Conservation (phyloP, 2,329 filamentous ascomycete species). For the Fusarium albosuccineum region DNA sequence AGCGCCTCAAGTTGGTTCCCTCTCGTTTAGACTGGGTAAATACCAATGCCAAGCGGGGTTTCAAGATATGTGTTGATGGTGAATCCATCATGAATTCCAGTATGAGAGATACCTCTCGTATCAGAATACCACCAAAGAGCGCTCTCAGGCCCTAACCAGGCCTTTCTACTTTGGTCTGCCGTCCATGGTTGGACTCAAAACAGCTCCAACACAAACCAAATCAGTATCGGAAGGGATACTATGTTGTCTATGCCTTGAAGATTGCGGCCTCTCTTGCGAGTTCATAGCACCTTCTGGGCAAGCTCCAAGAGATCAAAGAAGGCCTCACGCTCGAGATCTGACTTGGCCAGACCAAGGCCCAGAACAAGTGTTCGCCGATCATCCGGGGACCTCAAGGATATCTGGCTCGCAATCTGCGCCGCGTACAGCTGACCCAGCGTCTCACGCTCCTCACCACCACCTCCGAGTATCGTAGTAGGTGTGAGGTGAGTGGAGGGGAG, state of each 20-base stretch:
- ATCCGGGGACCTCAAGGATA: constrained; percentile 77
- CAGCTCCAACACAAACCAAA: no score
- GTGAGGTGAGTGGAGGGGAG: constrained; percentile 87
- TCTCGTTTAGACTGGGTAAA: no score
- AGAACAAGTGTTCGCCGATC: constrained; percentile 72
- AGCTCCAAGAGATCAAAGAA: constrained; percentile 77
- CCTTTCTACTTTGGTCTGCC: no score
- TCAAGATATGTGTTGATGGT: no score
- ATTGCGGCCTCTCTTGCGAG: background rate
- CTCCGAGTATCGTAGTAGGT: constrained; percentile 88
- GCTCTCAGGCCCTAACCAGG: no score
- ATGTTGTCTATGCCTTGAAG: background rate
- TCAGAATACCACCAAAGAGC: no score
- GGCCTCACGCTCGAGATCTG: constrained; percentile 64
- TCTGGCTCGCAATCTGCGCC: constrained; percentile 86
- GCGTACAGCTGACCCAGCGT: constrained; percentile 89
- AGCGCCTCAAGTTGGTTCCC: no score
- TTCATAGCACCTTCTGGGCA: constrained; percentile 68
- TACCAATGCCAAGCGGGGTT: no score
- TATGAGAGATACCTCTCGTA: no score
- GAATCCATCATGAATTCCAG: no score
- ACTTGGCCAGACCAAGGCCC: constrained; percentile 69
- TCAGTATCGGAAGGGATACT: no score
- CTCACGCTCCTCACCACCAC: constrained; percentile 82
- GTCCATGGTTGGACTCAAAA: no score